Evolutionary conservation across 2,329 filamentous ascomycete genomes (phyloP), one percentile per base, ranked within the genome.

Genomic region (Calonectria montana): DNA sequence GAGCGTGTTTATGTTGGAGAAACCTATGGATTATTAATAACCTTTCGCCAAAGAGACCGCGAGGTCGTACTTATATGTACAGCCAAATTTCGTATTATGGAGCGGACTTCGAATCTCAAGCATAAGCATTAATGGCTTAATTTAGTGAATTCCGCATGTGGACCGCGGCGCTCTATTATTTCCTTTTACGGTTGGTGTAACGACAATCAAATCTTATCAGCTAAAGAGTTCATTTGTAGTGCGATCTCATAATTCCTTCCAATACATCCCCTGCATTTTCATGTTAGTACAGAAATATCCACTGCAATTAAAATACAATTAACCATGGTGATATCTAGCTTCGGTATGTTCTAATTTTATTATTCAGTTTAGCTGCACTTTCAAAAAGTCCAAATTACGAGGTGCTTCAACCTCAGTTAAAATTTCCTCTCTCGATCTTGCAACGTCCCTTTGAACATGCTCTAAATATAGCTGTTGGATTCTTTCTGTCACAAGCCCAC

Each of bases 401-500:
- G 67, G 72, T 8, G 78, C 78, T 61, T 74, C 76, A 9, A 76
- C 77, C 45, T 81, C 76, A 1, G 69, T 50, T 29, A 53, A 21
- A 29, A 79, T 79, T 13, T 75, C 74, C 23, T 74, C 76, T n/a
- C 78, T 59, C 2, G 75, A 43, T 18, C 78, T 73, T 10, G 39
- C 61, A 5, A 77, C 75, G 70, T 80, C 78, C 18, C 39, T 48
- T 16, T 69, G 48, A 10, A 80, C 78, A 25, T 73, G 69, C 8
- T 79, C 67, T 35, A 67, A n/a, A 31, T 79, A 80, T 23, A 78
- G 45, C 37, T 77, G 71, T 47, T 79, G 77, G 7, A 79, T 78
- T 13, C 43, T 71, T 27, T 77, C 76, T 0, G 78, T 79, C 10
- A 80, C 16, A 2, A 64, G 27, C 2, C 78, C 78, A n/a, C 74